Evolutionary conservation across 176 grass and related monocot genomes (phyloP).

Genomic region (Phoenix dactylifera): DNA sequence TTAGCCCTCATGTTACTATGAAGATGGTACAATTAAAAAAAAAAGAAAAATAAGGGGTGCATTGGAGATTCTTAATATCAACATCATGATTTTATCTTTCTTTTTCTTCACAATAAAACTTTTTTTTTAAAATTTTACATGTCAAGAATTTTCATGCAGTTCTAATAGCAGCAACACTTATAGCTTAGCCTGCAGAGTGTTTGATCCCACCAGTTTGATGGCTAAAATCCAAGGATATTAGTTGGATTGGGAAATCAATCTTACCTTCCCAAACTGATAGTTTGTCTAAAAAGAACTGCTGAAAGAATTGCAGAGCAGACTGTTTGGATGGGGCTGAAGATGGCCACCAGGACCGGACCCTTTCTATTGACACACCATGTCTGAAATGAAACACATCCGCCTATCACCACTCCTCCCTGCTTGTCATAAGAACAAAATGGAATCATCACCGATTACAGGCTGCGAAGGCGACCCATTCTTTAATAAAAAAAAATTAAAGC

Average conservation of each 20-base stretch:
- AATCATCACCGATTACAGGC: too few species aligned
- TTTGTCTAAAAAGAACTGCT: slow-evolving; percentile 36
- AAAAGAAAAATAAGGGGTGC: too few species aligned
- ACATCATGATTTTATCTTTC: too few species aligned
- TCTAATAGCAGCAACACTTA: too few species aligned
- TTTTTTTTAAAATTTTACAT: too few species aligned
- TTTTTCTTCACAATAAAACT: too few species aligned
- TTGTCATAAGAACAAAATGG: not conserved
- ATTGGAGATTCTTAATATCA: too few species aligned
- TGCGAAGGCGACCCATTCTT: too few species aligned
- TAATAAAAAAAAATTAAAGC: too few species aligned
- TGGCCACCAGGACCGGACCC: slow-evolving; percentile 61
- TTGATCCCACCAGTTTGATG: not conserved
- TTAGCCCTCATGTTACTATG: not conserved
- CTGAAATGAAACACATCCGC: slow-evolving; percentile 51
- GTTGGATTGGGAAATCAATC: too few species aligned
- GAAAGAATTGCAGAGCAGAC: slow-evolving; percentile 57
- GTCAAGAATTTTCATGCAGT: too few species aligned
- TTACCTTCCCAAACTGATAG: slow-evolving; percentile 48
- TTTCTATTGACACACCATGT: slow-evolving; percentile 64
- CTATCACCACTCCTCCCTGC: slow-evolving; percentile 42
- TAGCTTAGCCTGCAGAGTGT: not conserved
- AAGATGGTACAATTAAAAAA: not conserved
- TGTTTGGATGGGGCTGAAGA: slow-evolving; percentile 64
- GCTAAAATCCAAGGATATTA: not conserved